phyloP scores from a whole-genome alignment of 2,329 filamentous ascomycete genomes.

The Chrysosphaeria jannelii region DNA sequence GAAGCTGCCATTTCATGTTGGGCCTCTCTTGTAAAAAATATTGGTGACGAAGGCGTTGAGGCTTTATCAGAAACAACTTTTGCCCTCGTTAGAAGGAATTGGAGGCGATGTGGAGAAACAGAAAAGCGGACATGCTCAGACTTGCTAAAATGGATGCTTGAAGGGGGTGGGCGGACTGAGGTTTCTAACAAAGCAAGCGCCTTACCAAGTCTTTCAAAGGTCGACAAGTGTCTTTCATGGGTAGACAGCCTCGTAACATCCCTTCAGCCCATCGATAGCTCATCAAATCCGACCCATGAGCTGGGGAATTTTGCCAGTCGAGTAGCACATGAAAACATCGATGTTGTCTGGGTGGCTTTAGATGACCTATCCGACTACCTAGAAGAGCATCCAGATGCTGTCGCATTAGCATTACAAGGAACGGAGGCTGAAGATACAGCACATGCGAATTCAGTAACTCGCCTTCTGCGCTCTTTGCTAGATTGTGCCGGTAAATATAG shows the following conservation, averaged over 20 bases:
- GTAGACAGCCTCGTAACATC: too few species aligned
- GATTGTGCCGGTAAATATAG: slow-evolving; percentile 67
- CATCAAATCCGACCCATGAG: too few species aligned
- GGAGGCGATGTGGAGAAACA: slow-evolving; percentile 30
- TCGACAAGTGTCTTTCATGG: too few species aligned
- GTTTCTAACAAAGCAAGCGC: too few species aligned
- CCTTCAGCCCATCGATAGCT: too few species aligned
- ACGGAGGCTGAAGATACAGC: slow-evolving; percentile 60
- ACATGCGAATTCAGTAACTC: slow-evolving; percentile 36
- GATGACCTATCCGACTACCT: slow-evolving; percentile 53
- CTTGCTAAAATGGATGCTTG: slow-evolving; percentile 32
- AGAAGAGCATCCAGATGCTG: too few species aligned
- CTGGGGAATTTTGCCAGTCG: slow-evolving; percentile 46
- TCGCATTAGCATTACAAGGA: slow-evolving; percentile 26
- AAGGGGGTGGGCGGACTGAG: too few species aligned
- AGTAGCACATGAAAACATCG: slow-evolving; percentile 54
- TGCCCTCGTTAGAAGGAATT: slow-evolving; percentile 59
- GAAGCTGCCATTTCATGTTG: slow-evolving; percentile 59
- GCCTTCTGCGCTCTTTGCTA: slow-evolving; percentile 53
- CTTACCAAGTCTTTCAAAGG: too few species aligned
- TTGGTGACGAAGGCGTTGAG: slow-evolving; percentile 40
- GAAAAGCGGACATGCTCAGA: slow-evolving; percentile 28
- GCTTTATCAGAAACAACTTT: slow-evolving; percentile 68
- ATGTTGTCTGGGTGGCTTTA: slow-evolving; percentile 59
- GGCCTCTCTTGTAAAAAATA: slow-evolving; percentile 42